These are phyloP conservation scores for Cyclotella atomus DNA, from an alignment of 108 stramenopile species.

Conservation along the genomic window DNA sequence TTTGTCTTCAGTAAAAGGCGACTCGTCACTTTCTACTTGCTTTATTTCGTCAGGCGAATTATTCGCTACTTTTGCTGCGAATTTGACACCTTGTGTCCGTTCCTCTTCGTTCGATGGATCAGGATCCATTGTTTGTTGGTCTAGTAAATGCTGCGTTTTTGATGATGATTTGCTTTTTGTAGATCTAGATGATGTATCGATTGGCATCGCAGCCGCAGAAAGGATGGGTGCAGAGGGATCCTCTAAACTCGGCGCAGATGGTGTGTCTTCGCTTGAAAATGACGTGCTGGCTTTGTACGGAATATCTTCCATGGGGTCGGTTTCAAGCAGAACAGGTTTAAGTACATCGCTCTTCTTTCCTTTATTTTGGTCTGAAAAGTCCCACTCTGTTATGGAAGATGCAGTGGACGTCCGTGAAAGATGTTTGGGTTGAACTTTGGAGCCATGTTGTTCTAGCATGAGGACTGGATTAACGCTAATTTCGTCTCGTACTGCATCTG, in stretches of 20 bases:
- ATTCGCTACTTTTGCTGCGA: too few species aligned
- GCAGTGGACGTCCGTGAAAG: constrained; percentile 9
- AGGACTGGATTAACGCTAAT: not conserved
- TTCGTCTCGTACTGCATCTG: not conserved
- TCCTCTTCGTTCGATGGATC: too few species aligned
- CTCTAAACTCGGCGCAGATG: not conserved
- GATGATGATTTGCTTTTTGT: not conserved
- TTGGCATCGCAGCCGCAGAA: not conserved
- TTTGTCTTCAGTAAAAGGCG: not conserved
- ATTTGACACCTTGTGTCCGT: too few species aligned
- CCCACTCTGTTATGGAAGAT: constrained; percentile 33
- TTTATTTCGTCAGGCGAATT: not conserved
- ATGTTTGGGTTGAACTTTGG: not conserved
- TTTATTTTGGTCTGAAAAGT: constrained; percentile 18
- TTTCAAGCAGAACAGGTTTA: too few species aligned
- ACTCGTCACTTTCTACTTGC: not conserved
- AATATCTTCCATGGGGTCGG: too few species aligned
- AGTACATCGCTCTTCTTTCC: not conserved
- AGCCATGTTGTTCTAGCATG: not conserved
- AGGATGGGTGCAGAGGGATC: not conserved
- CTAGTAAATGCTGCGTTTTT: too few species aligned
- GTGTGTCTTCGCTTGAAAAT: too few species aligned
- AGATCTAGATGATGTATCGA: not conserved
- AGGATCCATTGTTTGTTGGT: too few species aligned
- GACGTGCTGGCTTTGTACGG: not conserved